phyloP scores from a whole-genome alignment of 495 filamentous ascomycete genomes.

The Aspergillus bridgeri region DNA sequence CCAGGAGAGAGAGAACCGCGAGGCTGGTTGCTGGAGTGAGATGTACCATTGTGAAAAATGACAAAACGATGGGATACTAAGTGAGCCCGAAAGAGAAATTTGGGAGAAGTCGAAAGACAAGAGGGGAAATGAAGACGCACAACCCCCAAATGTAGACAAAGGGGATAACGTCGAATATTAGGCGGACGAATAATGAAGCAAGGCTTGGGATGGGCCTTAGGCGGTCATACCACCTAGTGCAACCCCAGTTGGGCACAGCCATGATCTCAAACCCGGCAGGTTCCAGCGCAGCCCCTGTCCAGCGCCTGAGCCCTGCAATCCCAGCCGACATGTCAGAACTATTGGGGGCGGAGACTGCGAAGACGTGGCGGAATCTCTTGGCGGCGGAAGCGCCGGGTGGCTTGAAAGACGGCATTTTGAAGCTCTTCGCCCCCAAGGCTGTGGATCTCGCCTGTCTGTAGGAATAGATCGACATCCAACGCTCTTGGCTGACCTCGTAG shows the following conservation, averaged over 20 bases:
- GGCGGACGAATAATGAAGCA: background rate
- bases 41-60: background rate
- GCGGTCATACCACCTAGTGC: background rate
- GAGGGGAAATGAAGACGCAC: background rate
- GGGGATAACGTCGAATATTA: background rate
- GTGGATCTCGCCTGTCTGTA: too few relatives aligned
- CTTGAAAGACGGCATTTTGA: background rate
- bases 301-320: background rate
- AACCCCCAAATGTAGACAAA: background rate
- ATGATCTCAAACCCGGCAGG: background rate
- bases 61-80: background rate
- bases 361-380: background rate
- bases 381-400: background rate
- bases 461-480: background rate
- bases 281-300: background rate
- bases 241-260: background rate
- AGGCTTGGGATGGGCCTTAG: background rate
- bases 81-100: background rate
- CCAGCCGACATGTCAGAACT: background rate
- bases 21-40: background rate
- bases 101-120: background rate
- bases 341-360: background rate
- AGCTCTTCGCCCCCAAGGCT: too few relatives aligned
- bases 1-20: background rate
- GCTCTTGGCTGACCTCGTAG: background rate